phyloP scores from a whole-genome alignment of 495 filamentous ascomycete genomes.

The Clohesyomyces aquaticus region DNA sequence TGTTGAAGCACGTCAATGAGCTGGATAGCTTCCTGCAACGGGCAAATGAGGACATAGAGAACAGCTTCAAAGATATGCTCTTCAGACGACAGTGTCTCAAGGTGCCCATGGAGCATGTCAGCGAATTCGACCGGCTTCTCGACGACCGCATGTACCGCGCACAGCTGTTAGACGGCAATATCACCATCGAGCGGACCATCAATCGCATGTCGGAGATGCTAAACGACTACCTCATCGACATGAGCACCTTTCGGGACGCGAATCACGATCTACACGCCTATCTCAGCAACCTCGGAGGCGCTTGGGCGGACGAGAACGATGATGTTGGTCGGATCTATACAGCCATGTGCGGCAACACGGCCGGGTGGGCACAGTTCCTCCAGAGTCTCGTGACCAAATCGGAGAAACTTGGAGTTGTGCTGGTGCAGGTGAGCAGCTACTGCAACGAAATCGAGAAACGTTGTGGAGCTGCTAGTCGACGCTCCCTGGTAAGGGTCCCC shows the following conservation, averaged over 20 bases:
- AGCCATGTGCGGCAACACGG: slow-evolving; percentile 48
- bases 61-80: slow-evolving; percentile 79
- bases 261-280: slow-evolving; percentile 78
- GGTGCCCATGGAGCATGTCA: slow-evolving; percentile 78
- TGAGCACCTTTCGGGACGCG: slow-evolving; percentile 74
- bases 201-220: slow-evolving; percentile 73
- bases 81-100: slow-evolving; percentile 79
- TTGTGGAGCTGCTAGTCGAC: slow-evolving; percentile 47
- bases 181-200: slow-evolving; percentile 87
- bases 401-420: slow-evolving; percentile 42
- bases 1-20: slow-evolving; percentile 91
- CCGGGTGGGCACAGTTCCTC: slow-evolving; percentile 46
- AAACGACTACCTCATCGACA: slow-evolving; percentile 74
- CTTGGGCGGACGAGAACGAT: slow-evolving; percentile 49
- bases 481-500: slow-evolving; percentile 40
- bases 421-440: slow-evolving; percentile 46
- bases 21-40: slow-evolving; percentile 86
- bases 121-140: slow-evolving; percentile 88
- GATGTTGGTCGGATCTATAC: slow-evolving; percentile 42
- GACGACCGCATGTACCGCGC: slow-evolving; percentile 78
- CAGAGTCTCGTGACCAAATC: slow-evolving; percentile 45
- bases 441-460: slow-evolving; percentile 49
- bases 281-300: slow-evolving; percentile 62
- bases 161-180: slow-evolving; percentile 82
- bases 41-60: slow-evolving; percentile 80